Evolutionary conservation across 495 filamentous ascomycete genomes (phyloP), one percentile per base, ranked within the genome.

Genomic region (Cudoniella acicularis): DNA sequence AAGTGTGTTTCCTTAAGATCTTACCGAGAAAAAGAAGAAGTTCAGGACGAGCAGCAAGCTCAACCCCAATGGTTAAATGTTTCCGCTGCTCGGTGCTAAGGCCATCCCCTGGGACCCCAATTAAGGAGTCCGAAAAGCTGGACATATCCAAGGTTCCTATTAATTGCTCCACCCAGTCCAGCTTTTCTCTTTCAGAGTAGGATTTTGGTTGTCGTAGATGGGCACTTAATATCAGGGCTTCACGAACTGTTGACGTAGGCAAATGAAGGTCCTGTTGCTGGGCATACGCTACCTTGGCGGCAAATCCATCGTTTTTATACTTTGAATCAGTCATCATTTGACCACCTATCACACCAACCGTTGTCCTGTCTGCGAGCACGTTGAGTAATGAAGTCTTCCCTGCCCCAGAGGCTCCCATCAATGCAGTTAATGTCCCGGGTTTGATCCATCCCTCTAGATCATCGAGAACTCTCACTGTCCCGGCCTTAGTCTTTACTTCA

Each of bases 381-480:
- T 87, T 78, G 22, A 88, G 69, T 42, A 86, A 74, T 10, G 81
- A 86, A 18, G 84, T 87, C 70, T 87, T 88, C 41, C 87, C 86
- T 49, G 84, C 83, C 26, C 84, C 86, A 46, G 79, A 83, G 27
- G 77, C 80, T 46, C 80, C 86, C 78, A 87, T 89, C 49, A 85
- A 74, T n/a, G 79, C 87, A 16, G 86, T 88, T 45, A 93, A 24
- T 18, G 90, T 94, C 52, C 91, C 91, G 25, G 91, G 91, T 67
- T 92, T 91, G 45, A 96, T 88, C 89, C 89, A 95, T n/a, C 91
- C 91, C 64, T 92, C 88, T 1, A 95, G 86, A 56, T 91, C 74
- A 61, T 95, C 83, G 40, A 96, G 76, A 61, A 96, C 87, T n/a
- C 87, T 80, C 23, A 89, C 77, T 18, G 75, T 71, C 61, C 88